Percentiles rank a stretch among this genome's conserved stretches.
phyloP scores from a whole-genome alignment of 208 protist genomes.

The Dictyostelium gargantuum region DNA sequence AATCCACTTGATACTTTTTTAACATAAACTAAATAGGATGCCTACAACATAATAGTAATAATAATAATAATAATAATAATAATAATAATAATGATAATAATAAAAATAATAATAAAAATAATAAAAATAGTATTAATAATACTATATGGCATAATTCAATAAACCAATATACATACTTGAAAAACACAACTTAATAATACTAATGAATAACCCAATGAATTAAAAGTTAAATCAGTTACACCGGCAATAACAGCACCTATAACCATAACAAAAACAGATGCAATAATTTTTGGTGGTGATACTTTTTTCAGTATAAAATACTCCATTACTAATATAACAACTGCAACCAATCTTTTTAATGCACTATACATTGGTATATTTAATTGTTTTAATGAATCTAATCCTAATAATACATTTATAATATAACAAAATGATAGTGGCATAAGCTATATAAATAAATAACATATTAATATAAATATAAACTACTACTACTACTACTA shows the following conservation, averaged over 20 bases:
- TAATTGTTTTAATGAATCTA: conserved; percentile 19
- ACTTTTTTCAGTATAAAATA: conserved; percentile 62
- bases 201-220: conserved; percentile 72
- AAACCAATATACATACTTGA: not conserved
- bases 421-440: conserved; percentile 64
- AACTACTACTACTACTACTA: no score
- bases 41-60: not conserved
- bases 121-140: no score
- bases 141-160: no score
- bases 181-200: conserved; percentile 75
- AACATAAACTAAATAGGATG: conserved; percentile 68
- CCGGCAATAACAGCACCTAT: conserved; percentile 69
- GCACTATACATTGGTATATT: conserved; percentile 70
- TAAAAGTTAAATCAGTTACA: conserved; percentile 70
- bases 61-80: not conserved
- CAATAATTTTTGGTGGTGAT: conserved; percentile 38
- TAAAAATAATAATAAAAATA: not conserved
- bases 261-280: conserved; percentile 77
- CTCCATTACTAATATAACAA: conserved; percentile 67
- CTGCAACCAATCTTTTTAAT: conserved; percentile 65
- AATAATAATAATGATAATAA: not conserved
- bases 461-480: no score
- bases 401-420: conserved; percentile 48
- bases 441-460: not conserved
- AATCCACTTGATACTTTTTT: conserved; percentile 64